Base-by-base conservation (phyloP, 352 stramenopile species). In the Phytopythium mirpurense region DNA sequence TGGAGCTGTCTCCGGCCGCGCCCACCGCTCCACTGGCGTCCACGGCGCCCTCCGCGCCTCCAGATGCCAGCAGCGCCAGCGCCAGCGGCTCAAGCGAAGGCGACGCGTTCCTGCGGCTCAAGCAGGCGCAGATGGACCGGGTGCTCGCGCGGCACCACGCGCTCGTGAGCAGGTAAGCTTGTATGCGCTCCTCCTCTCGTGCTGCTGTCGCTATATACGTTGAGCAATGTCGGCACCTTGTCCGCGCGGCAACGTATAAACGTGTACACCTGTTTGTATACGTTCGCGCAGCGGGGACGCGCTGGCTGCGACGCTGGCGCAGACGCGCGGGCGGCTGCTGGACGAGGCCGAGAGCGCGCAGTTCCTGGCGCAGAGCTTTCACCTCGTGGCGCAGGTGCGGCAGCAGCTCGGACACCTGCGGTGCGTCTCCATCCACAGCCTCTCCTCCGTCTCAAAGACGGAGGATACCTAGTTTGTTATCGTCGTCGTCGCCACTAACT, bases 341-440 rank as follows among this genome's bases (percentile, higher is more conserved):
- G 66, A 72, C 43, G 72, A 91, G 66, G 73, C 69, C 45, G 70
- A 75, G 46, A 89, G 81, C 58, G 76, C 88, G 37, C 74, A 80
- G 45, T 91, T 83, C 57, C 56, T 91, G 26, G 51, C 63, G 18
- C 67, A 81, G 58, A 75, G 88, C 55, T 89, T 87, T 47, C 63
- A 88, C 52, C 51, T 81, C 26, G 68, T 91, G 36, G 49, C 68
- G 19, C 63, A 41, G 5, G 74, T 90, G 50, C 67, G 78, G 19
- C 67, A 83, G 55, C 67, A 87, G 59, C 67, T 90, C 37, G 43
- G 65, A 12, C 59, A 60, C 36, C 66, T 89, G 26, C 64, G 72
- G 72, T 82, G 51, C 24, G 52, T 24, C 15, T 26, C 7, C 8
- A 1, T 43, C 9, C 18, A 3, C 8, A 23, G 31, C 8, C 8